Conservation (phyloP, 805 yeast genomes). For the Candida argentea region DNA sequence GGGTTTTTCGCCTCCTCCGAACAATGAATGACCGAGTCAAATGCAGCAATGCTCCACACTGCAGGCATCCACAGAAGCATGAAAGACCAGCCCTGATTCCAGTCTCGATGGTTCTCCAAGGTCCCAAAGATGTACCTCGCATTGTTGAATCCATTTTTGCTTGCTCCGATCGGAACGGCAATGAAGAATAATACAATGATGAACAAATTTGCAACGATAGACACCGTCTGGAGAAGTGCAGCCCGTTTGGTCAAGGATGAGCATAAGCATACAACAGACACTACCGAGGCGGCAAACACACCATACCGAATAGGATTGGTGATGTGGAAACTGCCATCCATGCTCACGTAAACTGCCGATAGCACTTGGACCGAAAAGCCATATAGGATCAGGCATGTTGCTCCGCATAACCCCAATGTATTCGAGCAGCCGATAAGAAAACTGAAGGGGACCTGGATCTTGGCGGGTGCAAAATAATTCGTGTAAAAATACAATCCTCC, state of each 20-base stretch:
- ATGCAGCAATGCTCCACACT: slow-evolving; percentile 68
- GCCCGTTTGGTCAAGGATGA: slow-evolving; percentile 47
- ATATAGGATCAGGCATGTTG: slow-evolving; percentile 57
- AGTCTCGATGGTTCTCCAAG: slow-evolving; percentile 39
- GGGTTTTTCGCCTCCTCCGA: slow-evolving; percentile 63
- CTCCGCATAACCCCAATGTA: slow-evolving; percentile 56
- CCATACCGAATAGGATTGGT: slow-evolving; percentile 51
- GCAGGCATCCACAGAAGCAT: slow-evolving; percentile 54
- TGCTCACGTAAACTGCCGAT: slow-evolving; percentile 45
- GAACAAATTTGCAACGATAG: slow-evolving; percentile 44
- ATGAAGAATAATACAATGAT: slow-evolving; percentile 47
- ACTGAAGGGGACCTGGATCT: slow-evolving; percentile 40
- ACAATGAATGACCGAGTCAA: slow-evolving; percentile 65
- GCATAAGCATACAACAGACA: slow-evolving; percentile 42
- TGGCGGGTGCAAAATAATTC: slow-evolving; percentile 52
- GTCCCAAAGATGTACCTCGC: slow-evolving; percentile 48
- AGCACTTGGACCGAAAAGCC: slow-evolving; percentile 55
- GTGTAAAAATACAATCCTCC: slow-evolving; percentile 71
- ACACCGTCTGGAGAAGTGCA: slow-evolving; percentile 49
- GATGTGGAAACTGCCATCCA: slow-evolving; percentile 45
- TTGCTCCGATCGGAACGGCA: slow-evolving; percentile 55
- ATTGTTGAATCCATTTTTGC: slow-evolving; percentile 15
- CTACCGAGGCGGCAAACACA: slow-evolving; percentile 51
- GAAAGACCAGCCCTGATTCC: slow-evolving; percentile 54
- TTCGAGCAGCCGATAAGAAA: slow-evolving; percentile 60